phyloP scores from a whole-genome alignment of 345 rosid species.

The Chamaenerion angustifolium region DNA sequence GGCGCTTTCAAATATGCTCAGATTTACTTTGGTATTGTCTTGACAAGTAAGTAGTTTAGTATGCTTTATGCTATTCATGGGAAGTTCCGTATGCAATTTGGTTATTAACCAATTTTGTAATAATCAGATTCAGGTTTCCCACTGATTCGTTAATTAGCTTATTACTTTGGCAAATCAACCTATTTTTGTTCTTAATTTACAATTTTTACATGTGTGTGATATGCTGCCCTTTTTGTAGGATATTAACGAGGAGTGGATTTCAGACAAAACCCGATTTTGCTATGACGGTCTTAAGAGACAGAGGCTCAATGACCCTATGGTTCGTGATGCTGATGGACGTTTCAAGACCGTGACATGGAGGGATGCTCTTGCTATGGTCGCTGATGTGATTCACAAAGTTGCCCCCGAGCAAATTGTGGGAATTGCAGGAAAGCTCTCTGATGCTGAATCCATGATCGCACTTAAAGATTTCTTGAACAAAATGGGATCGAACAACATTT shows the following conservation, averaged over 20 bases:
- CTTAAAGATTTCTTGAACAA: slow-evolving; percentile 82
- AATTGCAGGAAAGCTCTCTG: slow-evolving; percentile 77
- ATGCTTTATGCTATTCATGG: no score
- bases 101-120: no score
- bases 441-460: slow-evolving; percentile 99
- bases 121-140: no score
- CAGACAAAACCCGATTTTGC: slow-evolving; percentile 90
- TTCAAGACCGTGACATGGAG: slow-evolving; percentile 89
- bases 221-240: slow-evolving; percentile 41
- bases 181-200: not conserved
- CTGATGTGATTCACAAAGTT: slow-evolving; percentile 63
- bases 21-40: no score
- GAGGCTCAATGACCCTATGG: slow-evolving; percentile 97
- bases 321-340: slow-evolving; percentile 84
- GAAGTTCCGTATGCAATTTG: no score
- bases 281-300: slow-evolving; percentile 98
- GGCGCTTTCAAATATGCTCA: no score
- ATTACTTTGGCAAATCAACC: not conserved
- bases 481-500: slow-evolving; percentile 89
- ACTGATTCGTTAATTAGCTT: slow-evolving; percentile 1
- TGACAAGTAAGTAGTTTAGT: no score
- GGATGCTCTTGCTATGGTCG: slow-evolving; percentile 87
- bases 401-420: slow-evolving; percentile 86
- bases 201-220: not conserved
- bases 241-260: slow-evolving; percentile 98